These are phyloP conservation scores for Malassezia sp. DNA, from an alignment of 1,284 basidiomycete genomes.

Conservation along the genomic window DNA sequence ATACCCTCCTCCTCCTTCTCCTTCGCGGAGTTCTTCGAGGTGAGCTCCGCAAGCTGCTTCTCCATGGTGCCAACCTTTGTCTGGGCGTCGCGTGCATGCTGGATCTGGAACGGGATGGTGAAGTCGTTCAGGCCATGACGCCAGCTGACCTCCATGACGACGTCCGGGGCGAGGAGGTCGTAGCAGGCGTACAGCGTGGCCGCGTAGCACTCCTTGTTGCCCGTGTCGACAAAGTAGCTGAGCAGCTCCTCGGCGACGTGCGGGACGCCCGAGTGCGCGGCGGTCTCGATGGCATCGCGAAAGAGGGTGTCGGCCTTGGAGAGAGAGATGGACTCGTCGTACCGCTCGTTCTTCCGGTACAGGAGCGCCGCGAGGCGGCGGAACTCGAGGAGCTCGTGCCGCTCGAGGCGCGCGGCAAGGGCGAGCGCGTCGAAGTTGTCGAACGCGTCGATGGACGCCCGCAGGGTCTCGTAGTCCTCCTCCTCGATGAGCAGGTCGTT, in stretches of 20 bases:
- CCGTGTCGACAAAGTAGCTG: conserved; percentile 75
- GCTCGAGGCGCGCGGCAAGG: conserved; percentile 74
- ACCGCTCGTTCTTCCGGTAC: conserved; percentile 90
- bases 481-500: conserved; percentile 95
- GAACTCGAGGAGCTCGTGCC: conserved; percentile 88
- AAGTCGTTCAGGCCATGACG: conserved; percentile 88
- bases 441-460: conserved; percentile 90
- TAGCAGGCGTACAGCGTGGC: conserved; percentile 81
- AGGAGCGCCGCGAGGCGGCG: conserved; percentile 75
- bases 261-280: conserved; percentile 64
- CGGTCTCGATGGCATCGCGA: conserved; percentile 89
- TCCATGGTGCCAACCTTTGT: conserved; percentile 53
- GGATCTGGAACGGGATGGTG: conserved; percentile 86
- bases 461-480: conserved; percentile 91
- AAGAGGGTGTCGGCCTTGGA: conserved; percentile 93
- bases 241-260: conserved; percentile 88
- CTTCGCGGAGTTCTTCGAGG: conserved; percentile 65
- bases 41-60: conserved; percentile 64
- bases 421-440: conserved; percentile 92
- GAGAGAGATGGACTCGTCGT: conserved; percentile 86
- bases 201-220: conserved; percentile 94
- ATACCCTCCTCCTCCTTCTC: conserved; percentile 68
- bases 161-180: conserved; percentile 77
- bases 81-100: conserved; percentile 54
- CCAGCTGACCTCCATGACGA: conserved; percentile 91